Evolutionary conservation across 768 basidiomycete species (phyloP).

Genomic region (Suillus lakei): DNA sequence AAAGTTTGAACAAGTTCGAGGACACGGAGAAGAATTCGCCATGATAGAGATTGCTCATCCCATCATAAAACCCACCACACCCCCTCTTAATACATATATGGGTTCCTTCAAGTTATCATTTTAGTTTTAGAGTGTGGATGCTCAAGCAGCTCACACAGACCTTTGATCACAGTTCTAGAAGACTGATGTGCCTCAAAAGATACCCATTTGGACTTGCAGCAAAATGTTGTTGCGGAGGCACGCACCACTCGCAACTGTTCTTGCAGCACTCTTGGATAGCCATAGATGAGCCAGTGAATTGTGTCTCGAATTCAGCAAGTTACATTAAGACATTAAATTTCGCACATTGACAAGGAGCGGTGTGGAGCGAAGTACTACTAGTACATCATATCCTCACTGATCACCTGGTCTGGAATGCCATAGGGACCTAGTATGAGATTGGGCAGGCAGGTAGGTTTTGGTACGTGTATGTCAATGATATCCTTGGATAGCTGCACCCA

Average conservation of each 20-base stretch:
- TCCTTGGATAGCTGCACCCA: no score
- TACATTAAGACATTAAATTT: no score
- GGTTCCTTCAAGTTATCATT: constrained; percentile 3
- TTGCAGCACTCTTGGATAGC: constrained; percentile 48
- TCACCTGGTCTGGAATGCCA: no score
- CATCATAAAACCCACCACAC: constrained; percentile 60
- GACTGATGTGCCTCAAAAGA: constrained; percentile 66
- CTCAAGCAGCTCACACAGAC: constrained; percentile 41
- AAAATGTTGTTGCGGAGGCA: constrained; percentile 56
- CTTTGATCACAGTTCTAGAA: constrained; percentile 80
- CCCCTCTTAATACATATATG: constrained; percentile 67
- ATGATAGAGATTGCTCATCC: constrained; percentile 76
- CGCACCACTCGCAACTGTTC: constrained; percentile 60
- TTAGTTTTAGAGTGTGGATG: not conserved
- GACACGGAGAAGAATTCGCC: constrained; percentile 50
- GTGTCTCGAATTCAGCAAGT: no score
- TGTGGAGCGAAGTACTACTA: no score
- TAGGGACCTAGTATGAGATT: no score
- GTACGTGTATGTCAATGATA: no score
- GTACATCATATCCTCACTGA: no score
- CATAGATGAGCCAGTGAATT: no score
- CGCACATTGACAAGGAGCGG: no score
- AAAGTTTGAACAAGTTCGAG: constrained; percentile 79
- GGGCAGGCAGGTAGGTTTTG: no score
- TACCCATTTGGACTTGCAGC: constrained; percentile 66